phyloP scores from a whole-genome alignment of 495 filamentous ascomycete species.

The Daldinia caldariorum region DNA sequence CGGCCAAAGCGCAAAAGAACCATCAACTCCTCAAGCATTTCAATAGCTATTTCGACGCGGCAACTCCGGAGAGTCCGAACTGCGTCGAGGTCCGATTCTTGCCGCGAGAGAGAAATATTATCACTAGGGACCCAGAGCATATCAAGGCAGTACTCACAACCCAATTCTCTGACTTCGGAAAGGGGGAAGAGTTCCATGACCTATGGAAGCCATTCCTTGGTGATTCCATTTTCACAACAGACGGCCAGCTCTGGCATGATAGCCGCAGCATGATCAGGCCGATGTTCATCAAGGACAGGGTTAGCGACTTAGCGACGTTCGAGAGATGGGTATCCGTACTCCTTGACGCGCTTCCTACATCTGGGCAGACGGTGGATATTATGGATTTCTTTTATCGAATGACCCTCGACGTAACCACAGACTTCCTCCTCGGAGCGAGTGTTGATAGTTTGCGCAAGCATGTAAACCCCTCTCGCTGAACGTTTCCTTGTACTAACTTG shows the following conservation, averaged over 20 bases:
- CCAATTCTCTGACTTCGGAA: conserved; percentile 66
- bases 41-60: conserved; percentile 43
- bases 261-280: conserved; percentile 64
- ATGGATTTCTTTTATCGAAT: conserved; percentile 64
- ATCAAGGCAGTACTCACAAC: conserved; percentile 66
- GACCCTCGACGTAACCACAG: conserved; percentile 68
- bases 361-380: conserved; percentile 58
- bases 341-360: conserved; percentile 51
- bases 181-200: conserved; percentile 61
- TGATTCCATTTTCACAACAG: conserved; percentile 67
- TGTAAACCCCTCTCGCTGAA: not conserved
- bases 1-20: conserved; percentile 43
- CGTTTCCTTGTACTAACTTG: conserved; percentile 16
- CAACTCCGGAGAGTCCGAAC: conserved; percentile 51
- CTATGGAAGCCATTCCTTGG: conserved; percentile 66
- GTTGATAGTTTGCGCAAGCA: conserved; percentile 63
- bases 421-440: conserved; percentile 65
- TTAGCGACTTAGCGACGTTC: conserved; percentile 60
- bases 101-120: conserved; percentile 53
- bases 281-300: conserved; percentile 66
- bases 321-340: conserved; percentile 59
- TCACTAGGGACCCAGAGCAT: conserved; percentile 66
- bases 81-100: conserved; percentile 50
- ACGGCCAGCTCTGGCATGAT: conserved; percentile 64
- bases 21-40: conserved; percentile 50